Evolutionary conservation across 257 asterid genomes (phyloP).

Genomic region (Eustoma russellianum): DNA sequence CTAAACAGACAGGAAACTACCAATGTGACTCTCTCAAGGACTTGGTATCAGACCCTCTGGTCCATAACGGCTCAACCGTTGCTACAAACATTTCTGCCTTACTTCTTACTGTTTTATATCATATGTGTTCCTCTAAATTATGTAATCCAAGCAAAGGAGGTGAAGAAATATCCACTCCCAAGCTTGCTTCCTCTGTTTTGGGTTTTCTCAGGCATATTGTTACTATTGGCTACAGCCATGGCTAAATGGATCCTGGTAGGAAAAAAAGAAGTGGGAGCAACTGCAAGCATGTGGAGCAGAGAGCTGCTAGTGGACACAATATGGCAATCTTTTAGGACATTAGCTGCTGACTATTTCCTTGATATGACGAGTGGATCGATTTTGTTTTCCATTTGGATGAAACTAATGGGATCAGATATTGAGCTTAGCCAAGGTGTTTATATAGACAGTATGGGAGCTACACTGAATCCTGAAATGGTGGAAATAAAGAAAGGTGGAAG

Average conservation of each 20-base stretch:
- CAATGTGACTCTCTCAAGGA: slow-evolving; percentile 45
- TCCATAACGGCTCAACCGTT: slow-evolving; percentile 46
- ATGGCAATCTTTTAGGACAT: slow-evolving; percentile 72
- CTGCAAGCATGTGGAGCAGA: slow-evolving; percentile 48
- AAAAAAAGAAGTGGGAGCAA: slow-evolving; percentile 58
- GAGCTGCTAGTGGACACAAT: slow-evolving; percentile 47
- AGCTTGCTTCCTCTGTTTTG: slow-evolving; percentile 61
- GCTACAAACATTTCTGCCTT: slow-evolving; percentile 63
- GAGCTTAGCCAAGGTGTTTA: slow-evolving; percentile 56
- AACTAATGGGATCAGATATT: slow-evolving; percentile 56
- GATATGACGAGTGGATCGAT: slow-evolving; percentile 52
- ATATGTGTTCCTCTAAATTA: slow-evolving; percentile 34
- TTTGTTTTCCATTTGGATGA: slow-evolving; percentile 62
- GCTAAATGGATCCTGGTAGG: slow-evolving; percentile 55
- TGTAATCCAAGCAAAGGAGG: slow-evolving; percentile 13
- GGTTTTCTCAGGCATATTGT: slow-evolving; percentile 44
- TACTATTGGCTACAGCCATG: slow-evolving; percentile 35
- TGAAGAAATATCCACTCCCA: no score
- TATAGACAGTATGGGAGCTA: slow-evolving; percentile 74
- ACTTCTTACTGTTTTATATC: slow-evolving; percentile 38
- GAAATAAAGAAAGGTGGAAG: slow-evolving; percentile 67
- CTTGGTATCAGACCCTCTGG: slow-evolving; percentile 52
- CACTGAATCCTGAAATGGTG: slow-evolving; percentile 77
- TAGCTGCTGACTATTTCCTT: slow-evolving; percentile 61
- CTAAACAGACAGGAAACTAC: slow-evolving; percentile 10